Evolutionary conservation across 305 asterid genomes (phyloP).

Genomic region (Fraxinus paxiana): DNA sequence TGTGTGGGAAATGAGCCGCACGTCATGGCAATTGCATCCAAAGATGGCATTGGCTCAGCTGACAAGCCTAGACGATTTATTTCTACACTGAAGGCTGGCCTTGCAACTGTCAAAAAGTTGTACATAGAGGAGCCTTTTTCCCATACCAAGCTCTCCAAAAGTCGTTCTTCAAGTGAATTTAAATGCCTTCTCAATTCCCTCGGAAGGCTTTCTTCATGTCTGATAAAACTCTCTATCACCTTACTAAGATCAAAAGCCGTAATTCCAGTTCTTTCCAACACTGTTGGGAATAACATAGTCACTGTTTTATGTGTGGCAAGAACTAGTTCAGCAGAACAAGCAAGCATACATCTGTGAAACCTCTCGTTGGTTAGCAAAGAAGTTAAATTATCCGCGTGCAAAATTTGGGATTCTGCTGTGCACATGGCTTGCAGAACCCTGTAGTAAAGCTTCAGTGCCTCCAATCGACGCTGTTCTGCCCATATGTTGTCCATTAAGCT

Average conservation of each 20-base stretch:
- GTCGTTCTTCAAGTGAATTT: constrained; percentile 92
- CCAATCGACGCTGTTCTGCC: constrained; percentile 95
- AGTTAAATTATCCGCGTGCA: constrained; percentile 73
- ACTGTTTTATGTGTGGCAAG: constrained; percentile 99
- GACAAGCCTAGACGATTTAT: constrained; percentile 77
- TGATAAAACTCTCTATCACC: constrained; percentile 94
- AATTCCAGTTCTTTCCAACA: constrained; percentile 93
- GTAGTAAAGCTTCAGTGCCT: constrained; percentile 85
- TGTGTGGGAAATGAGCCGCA: constrained; percentile 43
- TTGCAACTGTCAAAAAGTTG: constrained; percentile 85
- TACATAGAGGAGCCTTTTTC: constrained; percentile 98
- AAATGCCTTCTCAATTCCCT: constrained; percentile 92
- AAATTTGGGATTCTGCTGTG: constrained; percentile 76
- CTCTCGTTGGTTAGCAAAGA: constrained; percentile 88
- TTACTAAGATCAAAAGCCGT: constrained; percentile 97
- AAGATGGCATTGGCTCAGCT: constrained; percentile 97
- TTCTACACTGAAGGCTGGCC: constrained; percentile 77
- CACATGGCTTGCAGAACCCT: constrained; percentile 94
- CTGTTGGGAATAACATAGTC: constrained; percentile 93
- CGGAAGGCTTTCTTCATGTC: constrained; percentile 96
- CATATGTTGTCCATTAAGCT: constrained; percentile 87
- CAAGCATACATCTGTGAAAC: constrained; percentile 98
- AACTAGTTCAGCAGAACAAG: constrained; percentile 97
- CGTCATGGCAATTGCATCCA: constrained; percentile 88
- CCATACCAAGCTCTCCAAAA: constrained; percentile 98